Evolutionary conservation across 2,329 filamentous ascomycete species (phyloP).

Genomic region (Lecanicillium sp.): DNA sequence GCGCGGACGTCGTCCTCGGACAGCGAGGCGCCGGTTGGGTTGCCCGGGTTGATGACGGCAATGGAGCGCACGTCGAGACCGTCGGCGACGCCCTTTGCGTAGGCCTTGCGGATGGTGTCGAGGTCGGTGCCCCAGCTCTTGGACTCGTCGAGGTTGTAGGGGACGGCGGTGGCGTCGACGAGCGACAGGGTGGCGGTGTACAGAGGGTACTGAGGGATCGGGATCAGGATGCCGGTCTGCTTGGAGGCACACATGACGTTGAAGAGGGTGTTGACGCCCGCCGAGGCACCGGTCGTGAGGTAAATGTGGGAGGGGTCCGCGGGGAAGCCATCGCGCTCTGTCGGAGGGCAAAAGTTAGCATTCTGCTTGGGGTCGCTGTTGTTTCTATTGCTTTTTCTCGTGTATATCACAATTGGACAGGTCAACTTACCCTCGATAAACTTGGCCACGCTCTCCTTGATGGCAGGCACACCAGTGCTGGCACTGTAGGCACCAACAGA

Average conservation of each 20-base stretch:
- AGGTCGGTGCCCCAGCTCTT: constrained; percentile 84
- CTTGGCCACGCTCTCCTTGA: constrained; percentile 81
- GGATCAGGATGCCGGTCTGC: constrained; percentile 77
- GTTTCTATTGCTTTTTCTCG: background rate
- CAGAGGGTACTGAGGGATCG: constrained; percentile 95
- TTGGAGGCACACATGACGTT: constrained; percentile 76
- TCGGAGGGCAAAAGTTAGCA: constrained; percentile 7
- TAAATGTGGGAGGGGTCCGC: constrained; percentile 77
- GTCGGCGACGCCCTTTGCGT: constrained; percentile 64
- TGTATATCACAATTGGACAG: background rate
- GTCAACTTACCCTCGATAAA: constrained; percentile 74
- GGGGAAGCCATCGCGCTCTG: constrained; percentile 79
- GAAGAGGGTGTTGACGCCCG: constrained; percentile 88
- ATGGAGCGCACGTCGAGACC: constrained; percentile 87
- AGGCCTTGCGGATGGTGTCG: constrained; percentile 62
- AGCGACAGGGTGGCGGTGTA: constrained; percentile 90
- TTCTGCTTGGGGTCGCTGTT: too few relatives aligned
- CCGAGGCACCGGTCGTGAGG: constrained; percentile 84
- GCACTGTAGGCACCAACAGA: constrained; percentile 96
- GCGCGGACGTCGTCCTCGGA: constrained; percentile 68
- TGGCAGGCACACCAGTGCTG: constrained; percentile 77
- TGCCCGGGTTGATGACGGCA: constrained; percentile 96
- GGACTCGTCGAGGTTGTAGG: constrained; percentile 87
- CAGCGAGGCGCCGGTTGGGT: constrained; percentile 88
- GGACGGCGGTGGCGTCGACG: constrained; percentile 77